Percentiles rank a stretch among this genome's conserved stretches.
Conservation (phyloP, 768 basidiomycete species). For the Kwoniella pini region DNA sequence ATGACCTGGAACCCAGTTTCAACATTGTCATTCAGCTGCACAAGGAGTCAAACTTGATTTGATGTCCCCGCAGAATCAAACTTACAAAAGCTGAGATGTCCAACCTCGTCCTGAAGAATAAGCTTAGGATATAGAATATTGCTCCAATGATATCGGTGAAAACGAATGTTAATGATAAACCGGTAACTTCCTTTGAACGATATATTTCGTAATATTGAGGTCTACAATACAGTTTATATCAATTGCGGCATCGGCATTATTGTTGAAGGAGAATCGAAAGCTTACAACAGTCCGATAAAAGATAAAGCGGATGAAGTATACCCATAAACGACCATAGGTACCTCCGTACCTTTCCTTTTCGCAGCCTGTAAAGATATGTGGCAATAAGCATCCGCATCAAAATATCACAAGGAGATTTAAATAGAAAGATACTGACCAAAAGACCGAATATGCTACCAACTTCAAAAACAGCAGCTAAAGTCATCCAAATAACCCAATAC, state of each 20-base stretch:
- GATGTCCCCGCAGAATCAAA: neutral
- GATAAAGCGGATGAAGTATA: constrained; percentile 64
- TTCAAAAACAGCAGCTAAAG: constrained; percentile 63
- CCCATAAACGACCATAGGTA: constrained; percentile 62
- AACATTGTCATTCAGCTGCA: neutral
- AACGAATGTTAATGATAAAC: constrained; percentile 71
- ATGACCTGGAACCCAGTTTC: constrained; percentile 6
- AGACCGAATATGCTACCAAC: constrained; percentile 65
- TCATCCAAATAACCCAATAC: constrained; percentile 55
- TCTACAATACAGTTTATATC: neutral
- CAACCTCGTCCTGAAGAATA: constrained; percentile 66
- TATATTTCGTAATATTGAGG: constrained; percentile 79
- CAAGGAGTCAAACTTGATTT: neutral
- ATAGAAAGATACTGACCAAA: constrained; percentile 59
- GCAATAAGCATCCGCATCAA: neutral
- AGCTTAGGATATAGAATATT: constrained; percentile 68
- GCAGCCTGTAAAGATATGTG: constrained; percentile 52
- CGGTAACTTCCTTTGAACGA: constrained; percentile 59
- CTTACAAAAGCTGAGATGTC: constrained; percentile 65
- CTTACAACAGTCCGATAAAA: constrained; percentile 59
- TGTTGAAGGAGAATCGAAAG: too few relatives aligned
- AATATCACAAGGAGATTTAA: too few relatives aligned
- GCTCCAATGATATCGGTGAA: constrained; percentile 69
- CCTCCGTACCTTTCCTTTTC: constrained; percentile 53
- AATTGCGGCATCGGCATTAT: neutral